Conservation (phyloP, 2,329 filamentous ascomycete species). For the Blastomyces gilchristii region DNA sequence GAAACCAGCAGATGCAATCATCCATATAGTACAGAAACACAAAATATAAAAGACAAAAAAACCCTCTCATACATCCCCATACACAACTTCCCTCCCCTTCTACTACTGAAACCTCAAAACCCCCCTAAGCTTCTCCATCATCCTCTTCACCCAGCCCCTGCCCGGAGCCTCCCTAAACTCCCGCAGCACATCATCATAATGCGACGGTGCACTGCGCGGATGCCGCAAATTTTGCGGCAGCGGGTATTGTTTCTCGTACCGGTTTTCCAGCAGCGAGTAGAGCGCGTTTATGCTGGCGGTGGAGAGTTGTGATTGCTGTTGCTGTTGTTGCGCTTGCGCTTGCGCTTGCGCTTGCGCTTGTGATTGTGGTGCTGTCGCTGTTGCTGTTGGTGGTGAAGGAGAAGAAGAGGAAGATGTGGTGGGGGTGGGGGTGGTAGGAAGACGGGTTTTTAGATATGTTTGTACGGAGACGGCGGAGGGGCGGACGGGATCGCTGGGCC, state of each 20-base stretch:
- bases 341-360: not conserved
- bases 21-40: not conserved
- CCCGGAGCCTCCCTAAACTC: conserved; percentile 46
- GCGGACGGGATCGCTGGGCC: conserved; percentile 37
- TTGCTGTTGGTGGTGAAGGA: not conserved
- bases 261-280: conserved; percentile 50
- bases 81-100: not conserved
- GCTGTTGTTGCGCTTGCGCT: conserved; percentile 8
- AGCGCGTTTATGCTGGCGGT: conserved; percentile 44
- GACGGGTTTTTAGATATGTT: conserved; percentile 29
- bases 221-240: conserved; percentile 38
- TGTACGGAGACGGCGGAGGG: conserved; percentile 38
- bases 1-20: not conserved
- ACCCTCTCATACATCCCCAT: not conserved
- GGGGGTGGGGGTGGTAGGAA: conserved; percentile 15
- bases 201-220: conserved; percentile 41
- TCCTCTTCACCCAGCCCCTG: conserved; percentile 37
- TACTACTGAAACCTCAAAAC: conserved; percentile 37
- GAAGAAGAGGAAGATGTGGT: conserved; percentile 1
- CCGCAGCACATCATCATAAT: conserved; percentile 43
- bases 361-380: not conserved
- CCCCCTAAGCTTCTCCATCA: conserved; percentile 39
- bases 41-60: not conserved
- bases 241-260: conserved; percentile 44
- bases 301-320: conserved; percentile 14